Evolutionary conservation across 805 yeast species (phyloP), one percentile per base, ranked within the genome.

Genomic region (Yamadazyma scolyti): DNA sequence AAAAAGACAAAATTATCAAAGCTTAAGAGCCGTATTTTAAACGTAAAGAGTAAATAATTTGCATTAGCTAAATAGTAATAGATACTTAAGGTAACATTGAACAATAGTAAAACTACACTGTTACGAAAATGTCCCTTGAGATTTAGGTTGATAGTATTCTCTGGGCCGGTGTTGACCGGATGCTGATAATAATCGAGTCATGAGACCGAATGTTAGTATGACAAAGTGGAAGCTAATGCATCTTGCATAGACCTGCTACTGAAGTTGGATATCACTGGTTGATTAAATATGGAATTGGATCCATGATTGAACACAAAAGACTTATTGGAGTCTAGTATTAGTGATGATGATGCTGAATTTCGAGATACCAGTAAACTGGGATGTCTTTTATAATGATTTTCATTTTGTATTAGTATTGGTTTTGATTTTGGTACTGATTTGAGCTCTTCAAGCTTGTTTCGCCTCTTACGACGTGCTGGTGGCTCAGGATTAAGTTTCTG

Each of bases 191-290:
- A n/a, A n/a, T n/a, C n/a, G n/a, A n/a, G n/a, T n/a, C n/a, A n/a
- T n/a, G n/a, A n/a, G n/a, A n/a, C n/a, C n/a, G n/a, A n/a, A n/a
- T n/a, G n/a, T n/a, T 24, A 25, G 5, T 17, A 31, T n/a, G 35
- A 16, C 21, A 39, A 31, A 32, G 47, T 48, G 23, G 32, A 52
- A 26, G 43, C 31, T 18, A 72, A 48, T 2, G 78, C 78, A 23
- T 72, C 77, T 34, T 61, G 47, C 12, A 72, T 46, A 1, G 74
- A 69, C n/a, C 63, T 57, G 41, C 63, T 73, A 36, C 75, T 71
- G 17, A 73, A 61, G 26, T 66, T 54, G 9, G 68, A 52, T 9
- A 58, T 41, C 6, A 60, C 35, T 5, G 66, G 65, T 22, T 46
- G 53, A 30, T 55, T 54, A 36, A 63, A 54, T 4, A 34, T 50